Base-by-base conservation (phyloP, 1,139 yeast genomes). In the Candida labiduridarum region DNA sequence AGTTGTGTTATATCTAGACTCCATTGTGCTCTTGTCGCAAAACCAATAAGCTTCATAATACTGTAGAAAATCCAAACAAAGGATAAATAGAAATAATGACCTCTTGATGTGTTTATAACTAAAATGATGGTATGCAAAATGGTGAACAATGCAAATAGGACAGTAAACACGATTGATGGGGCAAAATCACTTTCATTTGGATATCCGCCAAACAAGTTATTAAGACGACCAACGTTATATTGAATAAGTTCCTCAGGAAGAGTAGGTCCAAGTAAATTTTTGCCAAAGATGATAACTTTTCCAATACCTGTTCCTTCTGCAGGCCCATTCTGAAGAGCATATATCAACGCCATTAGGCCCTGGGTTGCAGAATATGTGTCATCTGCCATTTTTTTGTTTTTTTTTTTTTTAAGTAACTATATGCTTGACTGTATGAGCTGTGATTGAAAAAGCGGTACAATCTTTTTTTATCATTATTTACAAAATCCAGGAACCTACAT, bases 51-150 rank as follows among this genome's bases (percentile, higher is more conserved):
- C 53, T 69, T 65, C 62, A 66, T 52, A 1, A 56, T 34, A 51
- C 70, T 66, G 54, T 67, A 69, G 34, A 65, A 49, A 1, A 61
- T 60, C 76, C 76, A 73, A 3, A 63, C 68, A 18, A 67, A 53
- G 6, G 71, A 65, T 14, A 72, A 53, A 59, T 63, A 69, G 53
- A 74, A 74, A 49, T 65, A 59, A 56, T 74, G 79, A 8, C 74
- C 69, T 41, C 79, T 59, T 2, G 68, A 55, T n/a, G 51, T 52
- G 53, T 74, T 74, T 41, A 72, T 56, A 4, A 56, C 33, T 47
- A 69, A 72, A 14, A 74, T 59, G 1, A 49, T 35, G 6, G 65
- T 50, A 51, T 74, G 78, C 2, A 59, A 16, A 10, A 72, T 3
- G 46, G 59, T 53, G 1, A 72, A 43, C 1, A 72, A 34, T 1